Evolutionary conservation across 352 stramenopile species (phyloP).

Genomic region (Pythium folliculosum): DNA sequence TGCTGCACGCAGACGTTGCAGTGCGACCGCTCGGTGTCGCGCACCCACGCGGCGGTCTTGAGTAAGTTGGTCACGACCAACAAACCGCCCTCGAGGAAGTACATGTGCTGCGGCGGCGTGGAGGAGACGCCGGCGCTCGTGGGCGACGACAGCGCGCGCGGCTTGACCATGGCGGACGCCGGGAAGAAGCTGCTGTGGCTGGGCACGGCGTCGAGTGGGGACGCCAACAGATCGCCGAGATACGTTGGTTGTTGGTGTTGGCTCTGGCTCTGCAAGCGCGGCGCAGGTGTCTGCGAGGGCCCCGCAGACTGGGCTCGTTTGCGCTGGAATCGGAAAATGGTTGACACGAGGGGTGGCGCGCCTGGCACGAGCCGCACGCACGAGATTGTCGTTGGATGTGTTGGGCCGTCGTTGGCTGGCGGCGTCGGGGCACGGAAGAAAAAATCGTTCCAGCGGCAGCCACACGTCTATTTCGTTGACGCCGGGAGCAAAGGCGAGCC

Average conservation of each 20-base stretch:
- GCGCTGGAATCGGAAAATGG: constrained; percentile 27
- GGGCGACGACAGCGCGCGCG: constrained; percentile 18
- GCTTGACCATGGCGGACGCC: constrained; percentile 8
- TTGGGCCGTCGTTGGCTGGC: not conserved
- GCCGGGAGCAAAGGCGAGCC: constrained; percentile 4
- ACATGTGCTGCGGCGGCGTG: constrained; percentile 56
- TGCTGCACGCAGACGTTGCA: constrained; percentile 84
- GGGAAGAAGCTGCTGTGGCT: constrained; percentile 4
- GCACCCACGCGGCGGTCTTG: constrained; percentile 66
- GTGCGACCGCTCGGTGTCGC: constrained; percentile 69
- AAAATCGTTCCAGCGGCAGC: not conserved
- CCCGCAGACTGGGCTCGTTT: constrained; percentile 17
- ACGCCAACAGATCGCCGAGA: not conserved
- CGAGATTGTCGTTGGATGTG: not conserved
- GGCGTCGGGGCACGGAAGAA: constrained; percentile 4
- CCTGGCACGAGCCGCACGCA: not conserved
- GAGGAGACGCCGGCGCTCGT: constrained; percentile 14
- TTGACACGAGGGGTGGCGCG: not conserved
- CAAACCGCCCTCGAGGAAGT: constrained; percentile 72
- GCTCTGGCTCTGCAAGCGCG: not conserved
- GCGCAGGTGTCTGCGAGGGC: not conserved
- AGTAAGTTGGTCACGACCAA: constrained; percentile 73
- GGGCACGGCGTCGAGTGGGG: not conserved
- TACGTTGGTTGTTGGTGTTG: constrained; percentile 6
- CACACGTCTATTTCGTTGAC: constrained; percentile 7